A percentile compares a stretch with the other conserved stretches of the same genome.
phyloP scores from a whole-genome alignment of 495 filamentous ascomycete genomes.

The Chaetomium fimeti region DNA sequence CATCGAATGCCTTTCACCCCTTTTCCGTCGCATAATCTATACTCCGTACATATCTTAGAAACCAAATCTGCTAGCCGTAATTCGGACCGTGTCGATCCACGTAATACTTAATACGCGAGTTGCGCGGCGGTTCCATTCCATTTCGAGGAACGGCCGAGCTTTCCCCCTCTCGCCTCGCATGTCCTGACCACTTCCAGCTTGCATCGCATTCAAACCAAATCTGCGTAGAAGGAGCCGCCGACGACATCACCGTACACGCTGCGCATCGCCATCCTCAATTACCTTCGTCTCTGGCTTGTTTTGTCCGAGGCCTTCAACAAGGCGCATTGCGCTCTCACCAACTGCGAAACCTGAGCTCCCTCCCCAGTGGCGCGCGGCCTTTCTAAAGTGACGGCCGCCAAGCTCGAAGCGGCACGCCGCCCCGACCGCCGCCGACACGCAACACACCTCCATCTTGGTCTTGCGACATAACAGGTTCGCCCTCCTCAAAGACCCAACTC shows the following conservation, averaged over 20 bases:
- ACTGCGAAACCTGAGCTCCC: neutral
- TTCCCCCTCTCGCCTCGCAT: conserved; percentile 6
- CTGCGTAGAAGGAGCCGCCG: neutral
- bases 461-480: conserved; percentile 21
- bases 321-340: neutral
- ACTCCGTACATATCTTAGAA: too few species aligned
- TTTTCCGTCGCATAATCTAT: too few species aligned
- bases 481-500: conserved; percentile 3
- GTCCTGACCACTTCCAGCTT: neutral
- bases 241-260: neutral
- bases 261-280: too few species aligned
- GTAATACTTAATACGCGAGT: conserved; percentile 3
- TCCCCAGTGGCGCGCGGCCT: conserved; percentile 13
- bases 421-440: conserved; percentile 13
- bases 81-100: conserved; percentile 7
- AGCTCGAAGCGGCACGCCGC: conserved; percentile 17
- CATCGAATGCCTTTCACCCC: too few species aligned
- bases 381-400: conserved; percentile 1
- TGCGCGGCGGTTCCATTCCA: neutral
- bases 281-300: neutral
- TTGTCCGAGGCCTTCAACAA: neutral
- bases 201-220: neutral
- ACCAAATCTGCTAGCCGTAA: too few species aligned
- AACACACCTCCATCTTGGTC: conserved; percentile 6
- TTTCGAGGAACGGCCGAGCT: neutral